Conservation (phyloP, 805 yeast genomes). For the Metschnikowia orientalis region DNA sequence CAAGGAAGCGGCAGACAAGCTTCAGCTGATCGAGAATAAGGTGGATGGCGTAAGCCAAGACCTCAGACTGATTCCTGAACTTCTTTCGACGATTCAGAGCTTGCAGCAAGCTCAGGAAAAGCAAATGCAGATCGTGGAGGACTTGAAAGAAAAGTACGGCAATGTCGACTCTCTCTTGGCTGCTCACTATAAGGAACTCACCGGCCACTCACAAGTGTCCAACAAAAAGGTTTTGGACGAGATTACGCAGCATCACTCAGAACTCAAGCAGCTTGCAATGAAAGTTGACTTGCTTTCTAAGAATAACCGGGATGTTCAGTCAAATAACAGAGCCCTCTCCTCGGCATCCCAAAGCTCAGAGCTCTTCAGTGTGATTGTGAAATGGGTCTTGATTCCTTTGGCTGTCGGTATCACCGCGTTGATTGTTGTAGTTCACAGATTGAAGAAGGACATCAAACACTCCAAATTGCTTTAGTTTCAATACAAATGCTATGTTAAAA, state of each 20-base stretch:
- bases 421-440: conserved; percentile 45
- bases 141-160: conserved; percentile 18
- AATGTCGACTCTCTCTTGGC: conserved; percentile 27
- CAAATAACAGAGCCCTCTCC: conserved; percentile 20
- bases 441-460: conserved; percentile 61
- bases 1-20: background rate
- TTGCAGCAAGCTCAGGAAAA: conserved; percentile 14
- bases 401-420: conserved; percentile 37
- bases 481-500: too few relatives aligned
- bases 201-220: conserved; percentile 26
- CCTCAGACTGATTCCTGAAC: conserved; percentile 1
- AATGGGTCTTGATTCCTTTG: conserved; percentile 41
- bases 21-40: conserved; percentile 5
- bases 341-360: conserved; percentile 18
- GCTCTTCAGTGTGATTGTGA: conserved; percentile 23
- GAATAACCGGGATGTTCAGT: conserved; percentile 35
- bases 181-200: conserved; percentile 30
- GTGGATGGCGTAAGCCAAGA: background rate
- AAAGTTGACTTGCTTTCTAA: conserved; percentile 40
- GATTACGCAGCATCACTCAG: conserved; percentile 37
- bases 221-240: conserved; percentile 39
- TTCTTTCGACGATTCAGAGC: conserved; percentile 1
- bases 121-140: conserved; percentile 18
- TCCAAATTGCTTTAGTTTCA: conserved; percentile 46
- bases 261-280: conserved; percentile 28